Base-by-base conservation (phyloP, 2,329 filamentous ascomycete genomes). In the Hymenoscyphus infarciens region DNA sequence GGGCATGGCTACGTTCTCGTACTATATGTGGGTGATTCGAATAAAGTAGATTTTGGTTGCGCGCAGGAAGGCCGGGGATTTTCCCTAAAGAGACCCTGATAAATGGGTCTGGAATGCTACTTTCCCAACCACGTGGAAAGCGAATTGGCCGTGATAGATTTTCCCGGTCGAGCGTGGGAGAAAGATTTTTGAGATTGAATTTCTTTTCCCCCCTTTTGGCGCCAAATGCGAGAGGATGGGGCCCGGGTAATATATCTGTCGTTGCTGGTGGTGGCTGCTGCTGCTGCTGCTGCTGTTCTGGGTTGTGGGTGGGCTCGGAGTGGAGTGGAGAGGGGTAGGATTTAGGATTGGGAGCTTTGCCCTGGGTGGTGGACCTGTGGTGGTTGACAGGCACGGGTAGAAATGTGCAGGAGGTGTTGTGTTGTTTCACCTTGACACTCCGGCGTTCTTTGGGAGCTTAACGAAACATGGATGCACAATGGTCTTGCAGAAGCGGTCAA, bases 1-100 rank as follows among this genome's bases (percentile, higher is more conserved):
- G n/a, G 61, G 61, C 61, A 62, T 56, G 13, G 53, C 38, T 25
- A 10, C 11, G 45, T 16, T 31, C n/a, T 39, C 33, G 27, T n/a
- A 39, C 33, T 57, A 19, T 49, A 29, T 33, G 25, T 59, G 31
- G 16, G 57, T 19, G 27, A 49, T 39, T n/a, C 53, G 25, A 52
- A 52, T 52, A 52, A 22, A 52, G 45, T 52, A 52, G 19, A 25
- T 25, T 13, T 3, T 38, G 45, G 19, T 52, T 52, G 19, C 19
- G 10, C 45, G 19, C 25, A 25, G 45, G 42, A n/a, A 4, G 3
- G 45, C 19, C 45, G 19, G 45, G 45, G 45, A 11, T 22, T 22
- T 25, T 25, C 25, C 45, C 45, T 52, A 22, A 22, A 22, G 19
- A 22, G 22, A 22, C 42, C 19, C 19, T 22, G 22, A 52, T 52